A percentile compares a stretch with the other conserved stretches of the same genome.
Evolutionary conservation across 1,284 basidiomycete genomes (phyloP).

Genomic region (Sanguinoderma infundibulare): DNA sequence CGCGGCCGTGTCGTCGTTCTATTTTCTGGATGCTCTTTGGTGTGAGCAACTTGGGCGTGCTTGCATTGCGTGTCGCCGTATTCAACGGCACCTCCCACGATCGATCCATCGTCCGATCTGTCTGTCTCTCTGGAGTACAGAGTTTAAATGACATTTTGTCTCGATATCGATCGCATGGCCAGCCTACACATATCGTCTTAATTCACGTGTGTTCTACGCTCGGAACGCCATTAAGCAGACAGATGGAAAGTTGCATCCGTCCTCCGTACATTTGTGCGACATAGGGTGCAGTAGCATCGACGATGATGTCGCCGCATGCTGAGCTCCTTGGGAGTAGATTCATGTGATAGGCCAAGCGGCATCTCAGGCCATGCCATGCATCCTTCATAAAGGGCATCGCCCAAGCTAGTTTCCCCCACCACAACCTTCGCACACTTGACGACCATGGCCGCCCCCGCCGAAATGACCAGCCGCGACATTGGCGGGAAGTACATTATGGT

Average conservation of each 20-base stretch:
- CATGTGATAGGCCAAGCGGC: constrained; percentile 14
- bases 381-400: constrained; percentile 5
- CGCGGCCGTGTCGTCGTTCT: too few species aligned
- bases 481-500: constrained; percentile 44
- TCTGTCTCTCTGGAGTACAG: too few species aligned
- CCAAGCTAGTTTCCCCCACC: background rate
- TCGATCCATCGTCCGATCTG: too few species aligned
- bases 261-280: background rate
- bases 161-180: too few species aligned
- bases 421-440: background rate
- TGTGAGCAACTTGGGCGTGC: too few species aligned
- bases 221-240: background rate
- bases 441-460: constrained; percentile 55
- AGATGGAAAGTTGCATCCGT: background rate
- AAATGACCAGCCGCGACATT: constrained; percentile 53
- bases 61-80: too few species aligned
- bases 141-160: too few species aligned
- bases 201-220: background rate
- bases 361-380: constrained; percentile 4
- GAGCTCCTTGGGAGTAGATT: constrained; percentile 1
- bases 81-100: too few species aligned
- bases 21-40: too few species aligned
- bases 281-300: constrained; percentile 12
- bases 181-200: too few species aligned
- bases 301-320: constrained; percentile 12